Evolutionary conservation across 108 stramenopile species (phyloP), one percentile per base, ranked within the genome.

Genomic region (Parietichytrium sp.): DNA sequence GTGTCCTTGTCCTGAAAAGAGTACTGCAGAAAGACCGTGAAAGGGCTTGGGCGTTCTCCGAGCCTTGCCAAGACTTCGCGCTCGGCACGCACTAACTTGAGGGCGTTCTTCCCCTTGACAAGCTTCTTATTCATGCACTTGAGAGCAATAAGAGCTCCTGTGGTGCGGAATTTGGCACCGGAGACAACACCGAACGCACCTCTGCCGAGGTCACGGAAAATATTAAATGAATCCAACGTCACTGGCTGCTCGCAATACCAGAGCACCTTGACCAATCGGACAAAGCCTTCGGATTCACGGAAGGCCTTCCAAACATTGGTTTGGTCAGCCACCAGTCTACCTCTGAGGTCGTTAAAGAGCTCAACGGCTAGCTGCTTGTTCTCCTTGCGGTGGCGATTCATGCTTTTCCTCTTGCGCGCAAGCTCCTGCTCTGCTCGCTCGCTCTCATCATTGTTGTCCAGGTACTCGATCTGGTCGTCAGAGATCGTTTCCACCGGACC

Each of bases 21-120:
- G 84, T 97, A 98, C 78, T 94, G 95, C 38, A 98, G 91, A 85
- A 93, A 95, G 54, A 98, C 97, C 27, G 96, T 94, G 83, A 97
- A 98, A 15, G 95, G 93, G 54, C 91, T 91, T 33, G 61, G 61
- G 3, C 45, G 61, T 45, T 72, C 61, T 26, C 94, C 91, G 15
- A 98, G 91, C 29, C 86, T 85, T 36, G 93, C 91, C 20, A 98
- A 84, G 49, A 91, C 90, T 36, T 89, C 84, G 42, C 93, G 92
- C 87, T 98, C 97, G 85, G 93, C 94, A 52, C 93, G 82, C 80
- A 94, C 93, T 45, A 97, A 84, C 84, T 89, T 85, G 79, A 94
- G 93, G 16, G 96, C 92, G 83, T 95, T 94, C 51, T 95, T 94
- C 29, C 91, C 81, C 84, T 98, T 98, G 54, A 98, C 94, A 55